Base-by-base conservation (phyloP, 192 early-diverging fungal species). In the Coemansia sp. region DNA sequence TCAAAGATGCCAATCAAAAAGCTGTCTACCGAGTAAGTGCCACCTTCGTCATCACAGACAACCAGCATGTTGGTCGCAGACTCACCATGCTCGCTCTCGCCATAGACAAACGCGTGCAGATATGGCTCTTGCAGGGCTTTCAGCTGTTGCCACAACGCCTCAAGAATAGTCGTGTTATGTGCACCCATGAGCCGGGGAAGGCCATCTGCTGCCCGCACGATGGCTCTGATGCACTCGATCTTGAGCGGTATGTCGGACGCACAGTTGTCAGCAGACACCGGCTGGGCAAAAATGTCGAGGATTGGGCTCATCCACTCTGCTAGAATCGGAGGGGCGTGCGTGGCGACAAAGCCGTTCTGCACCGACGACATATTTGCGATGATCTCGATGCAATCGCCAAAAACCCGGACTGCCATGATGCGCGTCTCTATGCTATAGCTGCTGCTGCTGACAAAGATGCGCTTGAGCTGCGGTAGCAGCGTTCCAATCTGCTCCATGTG, bases 351-450 rank as follows among this genome's bases (percentile, higher is more conserved):
- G 6, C 86, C 74, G 3, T 91, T 89, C 69, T 92, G 88, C 38
- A 90, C 90, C 33, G 86, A 87, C 35, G 93, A 87, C 53, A 96
- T 87, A 55, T 87, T 91, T 62, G 87, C 85, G 28, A 96, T 69
- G 78, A 93, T 94, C 62, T 95, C 91, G 9, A 95, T 79, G 60
- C 92, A 93, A 58, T 92, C 91, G 36, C 86, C 84, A 72, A 96
- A 93, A 40, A 98, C 91, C 20, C 85, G 75, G 9, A 94, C 87
- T 1, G 93, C 90, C 46, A 92, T 83, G 7, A 86, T 88, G 21
- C 95, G 85, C 5, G 90, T 92, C 40, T 42, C 59, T 10, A 51
- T 31, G 59, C 45, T 53, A 33, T 79, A 64, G 34, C 35, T 38
- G 33, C 45, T 62, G 69, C 76, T 62, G 10, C 74, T 78, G n/a